Conservation (phyloP, 2,329 filamentous ascomycete genomes). For the Botrytis aclada region DNA sequence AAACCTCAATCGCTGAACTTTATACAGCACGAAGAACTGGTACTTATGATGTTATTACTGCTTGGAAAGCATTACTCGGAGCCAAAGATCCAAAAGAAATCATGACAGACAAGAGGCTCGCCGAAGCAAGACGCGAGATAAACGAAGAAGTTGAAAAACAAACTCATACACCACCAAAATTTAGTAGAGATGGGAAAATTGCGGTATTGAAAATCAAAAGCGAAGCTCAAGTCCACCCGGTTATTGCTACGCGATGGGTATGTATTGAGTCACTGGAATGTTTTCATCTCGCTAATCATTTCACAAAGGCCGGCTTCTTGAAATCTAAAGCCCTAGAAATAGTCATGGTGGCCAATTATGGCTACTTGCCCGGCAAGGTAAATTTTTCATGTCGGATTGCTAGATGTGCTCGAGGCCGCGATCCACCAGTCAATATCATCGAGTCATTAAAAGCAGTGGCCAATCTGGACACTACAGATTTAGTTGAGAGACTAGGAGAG, state of each 20-base stretch:
- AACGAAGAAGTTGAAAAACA: conserved; percentile 59
- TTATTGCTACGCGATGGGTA: conserved; percentile 64
- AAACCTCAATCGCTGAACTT: background rate
- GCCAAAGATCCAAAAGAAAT: conserved; percentile 52
- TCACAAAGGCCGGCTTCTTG: conserved; percentile 49
- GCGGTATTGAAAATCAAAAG: conserved; percentile 62
- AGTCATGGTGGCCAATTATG: conserved; percentile 64
- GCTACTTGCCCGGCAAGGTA: conserved; percentile 60
- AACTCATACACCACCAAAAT: conserved; percentile 60
- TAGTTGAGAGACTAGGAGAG: conserved; percentile 53
- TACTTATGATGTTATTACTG: conserved; percentile 55
- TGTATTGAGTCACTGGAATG: background rate
- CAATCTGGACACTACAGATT: conserved; percentile 40
- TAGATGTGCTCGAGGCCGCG: conserved; percentile 50
- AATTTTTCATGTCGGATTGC: conserved; percentile 66
- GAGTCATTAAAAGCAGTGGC: conserved; percentile 53
- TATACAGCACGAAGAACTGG: conserved; percentile 52
- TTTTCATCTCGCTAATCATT: background rate
- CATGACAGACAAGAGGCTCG: conserved; percentile 47
- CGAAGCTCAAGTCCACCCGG: conserved; percentile 60
- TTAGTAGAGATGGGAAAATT: conserved; percentile 59
- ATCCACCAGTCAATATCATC: conserved; percentile 62
- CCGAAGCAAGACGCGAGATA: conserved; percentile 56
- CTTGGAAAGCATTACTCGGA: conserved; percentile 56
- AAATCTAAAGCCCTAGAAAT: conserved; percentile 58